Percentiles rank a stretch among this genome's conserved stretches.
Evolutionary conservation across 306 rosid species (phyloP).

Genomic region (Medicago ruthenica): DNA sequence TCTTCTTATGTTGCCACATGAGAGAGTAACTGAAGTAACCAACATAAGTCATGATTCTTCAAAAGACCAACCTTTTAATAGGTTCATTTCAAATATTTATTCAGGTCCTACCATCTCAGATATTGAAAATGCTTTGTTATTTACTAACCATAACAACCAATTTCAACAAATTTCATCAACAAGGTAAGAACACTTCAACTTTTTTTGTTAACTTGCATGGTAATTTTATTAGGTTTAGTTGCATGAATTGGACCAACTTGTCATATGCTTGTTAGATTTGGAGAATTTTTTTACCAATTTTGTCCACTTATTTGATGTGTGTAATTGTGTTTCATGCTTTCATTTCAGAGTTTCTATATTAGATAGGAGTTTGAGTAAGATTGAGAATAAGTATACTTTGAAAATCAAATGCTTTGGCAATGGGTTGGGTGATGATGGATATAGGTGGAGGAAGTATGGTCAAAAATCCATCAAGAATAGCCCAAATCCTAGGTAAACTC

Average conservation of each 20-base stretch:
- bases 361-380: slow-evolving; percentile 70
- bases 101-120: slow-evolving; percentile 80
- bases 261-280: not conserved
- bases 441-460: slow-evolving; percentile 94
- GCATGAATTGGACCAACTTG: not conserved
- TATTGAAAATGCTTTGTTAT: slow-evolving; percentile 72
- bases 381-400: slow-evolving; percentile 84
- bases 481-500: slow-evolving; percentile 84
- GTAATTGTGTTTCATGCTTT: not conserved
- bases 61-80: slow-evolving; percentile 44
- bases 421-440: slow-evolving; percentile 89
- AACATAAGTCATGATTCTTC: slow-evolving; percentile 28
- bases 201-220: not conserved
- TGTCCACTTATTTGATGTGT: not conserved
- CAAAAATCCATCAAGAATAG: slow-evolving; percentile 91
- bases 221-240: not conserved
- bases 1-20: slow-evolving; percentile 49
- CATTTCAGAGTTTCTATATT: slow-evolving; percentile 61
- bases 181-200: slow-evolving; percentile 42
- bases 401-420: slow-evolving; percentile 82
- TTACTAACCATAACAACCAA: slow-evolving; percentile 49
- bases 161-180: slow-evolving; percentile 56
- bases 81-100: slow-evolving; percentile 56
- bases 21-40: not conserved
- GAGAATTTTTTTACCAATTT: too few species aligned